Conservation (phyloP, 2,329 filamentous ascomycete species). For the Ceratocystis colombiana region DNA sequence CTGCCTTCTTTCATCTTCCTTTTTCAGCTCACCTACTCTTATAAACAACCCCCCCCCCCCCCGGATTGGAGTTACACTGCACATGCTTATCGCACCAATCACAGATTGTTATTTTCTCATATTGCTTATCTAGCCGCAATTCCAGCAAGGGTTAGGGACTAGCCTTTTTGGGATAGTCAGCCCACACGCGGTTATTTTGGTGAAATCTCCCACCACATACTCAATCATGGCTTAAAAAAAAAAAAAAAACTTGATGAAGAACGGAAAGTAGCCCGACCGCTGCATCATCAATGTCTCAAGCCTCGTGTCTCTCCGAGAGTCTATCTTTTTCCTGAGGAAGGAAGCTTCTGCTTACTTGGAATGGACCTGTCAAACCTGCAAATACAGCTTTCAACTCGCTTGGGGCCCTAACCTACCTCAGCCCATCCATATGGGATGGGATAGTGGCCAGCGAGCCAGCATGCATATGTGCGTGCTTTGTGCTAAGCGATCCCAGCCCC, state of each 20-base stretch:
- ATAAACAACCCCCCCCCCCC: background rate
- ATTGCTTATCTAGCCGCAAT: constrained; percentile 7
- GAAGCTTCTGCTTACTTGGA: no score
- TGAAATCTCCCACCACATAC: background rate
- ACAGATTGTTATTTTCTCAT: background rate
- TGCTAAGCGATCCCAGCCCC: background rate
- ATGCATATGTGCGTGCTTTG: background rate
- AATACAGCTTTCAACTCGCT: no score
- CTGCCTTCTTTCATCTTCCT: background rate
- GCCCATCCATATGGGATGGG: background rate
- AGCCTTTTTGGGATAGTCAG: background rate
- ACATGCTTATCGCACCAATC: constrained; percentile 9
- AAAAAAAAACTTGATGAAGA: no score
- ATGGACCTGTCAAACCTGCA: no score
- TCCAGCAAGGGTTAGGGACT: background rate
- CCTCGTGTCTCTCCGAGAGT: no score
- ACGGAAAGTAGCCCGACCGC: no score
- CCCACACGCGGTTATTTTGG: background rate
- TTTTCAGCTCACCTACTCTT: background rate
- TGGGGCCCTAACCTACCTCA: background rate
- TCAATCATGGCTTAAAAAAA: background rate
- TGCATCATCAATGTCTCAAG: no score
- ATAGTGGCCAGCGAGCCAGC: background rate
- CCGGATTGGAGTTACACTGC: background rate
- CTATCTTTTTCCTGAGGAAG: no score